Evolutionary conservation across 495 filamentous ascomycete species (phyloP), one percentile per base, ranked within the genome.

Genomic region (Aspergillus avenaceus): DNA sequence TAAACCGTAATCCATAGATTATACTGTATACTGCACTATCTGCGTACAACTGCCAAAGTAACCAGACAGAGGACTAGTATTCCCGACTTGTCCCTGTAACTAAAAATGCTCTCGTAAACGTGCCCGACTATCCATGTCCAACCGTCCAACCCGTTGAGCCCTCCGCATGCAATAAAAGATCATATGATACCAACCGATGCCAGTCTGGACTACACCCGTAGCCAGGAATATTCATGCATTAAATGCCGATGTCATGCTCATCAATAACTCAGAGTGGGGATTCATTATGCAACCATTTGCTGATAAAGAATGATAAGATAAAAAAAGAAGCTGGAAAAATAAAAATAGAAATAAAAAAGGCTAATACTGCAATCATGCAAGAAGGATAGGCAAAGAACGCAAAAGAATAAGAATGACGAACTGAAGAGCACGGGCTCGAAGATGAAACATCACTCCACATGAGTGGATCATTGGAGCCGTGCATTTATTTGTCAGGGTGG

Each of bases 401-500:
- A 24, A 48, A 45, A 45, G 24, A 48, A 41, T 48, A 53, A 40
- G 36, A 58, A 53, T 50, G 34, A 37, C 37, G 27, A 42, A 31
- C 18, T 18, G 41, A 46, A 38, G 49, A 36, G 22, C 45, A 47
- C 31, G 25, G 12, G 28, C 24, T 13, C 40, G 4, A 26, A 8
- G 19, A 16, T 37, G 23, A 21, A 52, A 19, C 37, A 40, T 40
- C 46, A 26, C 32, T 21, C 31, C 38, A 42, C 24, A 8, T 32
- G 3, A 16, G 14, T 31, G 41, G 40, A 6, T 26, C 27, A 38
- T 2, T n/a, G 13, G 12, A 8, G 37, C 14, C 36, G 31, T 21
- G 34, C 32, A 38, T 38, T 11, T 38, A 38, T 38, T 49, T 53
- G 49, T 69, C 64, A 75, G 51, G 69, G 63, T 22, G 71, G 72